Evolutionary conservation across 805 yeast genomes (phyloP).

Genomic region (Pichia cabralensis): DNA sequence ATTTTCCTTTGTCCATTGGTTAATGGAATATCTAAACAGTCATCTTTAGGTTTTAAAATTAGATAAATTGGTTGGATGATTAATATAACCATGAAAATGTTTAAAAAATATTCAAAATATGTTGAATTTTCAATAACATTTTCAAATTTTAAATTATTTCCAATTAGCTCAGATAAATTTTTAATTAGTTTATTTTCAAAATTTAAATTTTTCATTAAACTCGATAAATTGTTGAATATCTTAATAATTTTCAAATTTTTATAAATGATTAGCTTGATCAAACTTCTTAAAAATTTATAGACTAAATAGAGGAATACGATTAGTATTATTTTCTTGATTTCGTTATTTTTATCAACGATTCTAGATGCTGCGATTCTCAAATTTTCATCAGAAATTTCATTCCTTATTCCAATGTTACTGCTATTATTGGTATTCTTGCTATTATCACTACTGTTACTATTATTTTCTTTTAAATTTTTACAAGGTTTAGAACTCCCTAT

Average conservation of each 20-base stretch:
- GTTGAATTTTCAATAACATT: neutral
- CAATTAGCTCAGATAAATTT: neutral
- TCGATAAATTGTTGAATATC: too few species aligned
- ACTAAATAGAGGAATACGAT: too few species aligned
- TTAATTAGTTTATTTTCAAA: too few species aligned
- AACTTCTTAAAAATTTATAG: too few species aligned
- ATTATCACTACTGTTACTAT: neutral
- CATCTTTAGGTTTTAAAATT: slow-evolving; percentile 34
- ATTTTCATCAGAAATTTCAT: neutral
- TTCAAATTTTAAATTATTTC: neutral
- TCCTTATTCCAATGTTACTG: too few species aligned
- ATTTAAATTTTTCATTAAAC: too few species aligned
- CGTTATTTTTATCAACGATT: slow-evolving; percentile 33
- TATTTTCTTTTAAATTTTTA: too few species aligned
- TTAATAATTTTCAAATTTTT: too few species aligned
- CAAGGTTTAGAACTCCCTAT: too few species aligned
- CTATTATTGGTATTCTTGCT: neutral
- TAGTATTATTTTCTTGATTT: slow-evolving; percentile 25
- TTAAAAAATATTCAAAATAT: neutral
- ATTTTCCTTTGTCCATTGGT: slow-evolving; percentile 35
- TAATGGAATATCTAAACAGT: slow-evolving; percentile 42
- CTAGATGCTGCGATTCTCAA: slow-evolving; percentile 35
- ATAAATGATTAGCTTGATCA: too few species aligned
- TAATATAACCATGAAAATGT: neutral
- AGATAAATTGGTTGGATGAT: slow-evolving; percentile 11